Evolutionary conservation across 2,329 filamentous ascomycete species (phyloP), one percentile per base, ranked within the genome.

Genomic region (Lithohypha guttulata): DNA sequence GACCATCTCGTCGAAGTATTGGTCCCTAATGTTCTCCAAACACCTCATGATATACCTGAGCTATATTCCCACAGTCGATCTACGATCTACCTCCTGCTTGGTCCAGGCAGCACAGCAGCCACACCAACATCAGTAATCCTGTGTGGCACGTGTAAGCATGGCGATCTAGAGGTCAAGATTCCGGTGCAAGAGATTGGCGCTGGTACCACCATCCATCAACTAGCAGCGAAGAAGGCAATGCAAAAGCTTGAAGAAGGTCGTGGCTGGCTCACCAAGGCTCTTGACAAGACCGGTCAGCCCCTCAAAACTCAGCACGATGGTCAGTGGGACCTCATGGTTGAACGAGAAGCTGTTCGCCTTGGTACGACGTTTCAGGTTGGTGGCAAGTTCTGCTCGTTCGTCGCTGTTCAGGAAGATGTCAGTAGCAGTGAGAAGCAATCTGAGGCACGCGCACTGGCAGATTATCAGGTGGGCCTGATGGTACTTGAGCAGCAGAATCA

Each of bases 341-440:
- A 80, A 53, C 68, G 70, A 1, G 80, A 85, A 52, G 78, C 71
- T 6, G 76, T 84, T 1, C 63, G 72, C 0, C 62, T 85, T 0
- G 80, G 81, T 0, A 66, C 77, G 9, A 64, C 68, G 41, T 83
- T 75, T 51, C 78, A 83, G 50, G 71, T 85, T 6, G 73, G 69
- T 2, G 73, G 78, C 1, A 81, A 78, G 52, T 82, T 75, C 71
- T 81, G 75, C 51, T 82, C 79, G 0, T 86, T 85, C 46, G 74
- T 85, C 2, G 81, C 81, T 2, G 65, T 81, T 2, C 66, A 78
- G 44, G 60, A 65, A 6, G 28, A 14, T 25, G 35, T 6, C 13
- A 14, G 27, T 20, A 13, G 27, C 21, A 17, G n/a, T n/a, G n/a
- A n/a, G n/a, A n/a, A n/a, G n/a, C n/a, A n/a, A n/a, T n/a, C n/a